Percentiles rank a stretch among this genome's conserved stretches.
phyloP scores from a whole-genome alignment of 2,329 filamentous ascomycete species.

The Ophiostoma tasmaniense region DNA sequence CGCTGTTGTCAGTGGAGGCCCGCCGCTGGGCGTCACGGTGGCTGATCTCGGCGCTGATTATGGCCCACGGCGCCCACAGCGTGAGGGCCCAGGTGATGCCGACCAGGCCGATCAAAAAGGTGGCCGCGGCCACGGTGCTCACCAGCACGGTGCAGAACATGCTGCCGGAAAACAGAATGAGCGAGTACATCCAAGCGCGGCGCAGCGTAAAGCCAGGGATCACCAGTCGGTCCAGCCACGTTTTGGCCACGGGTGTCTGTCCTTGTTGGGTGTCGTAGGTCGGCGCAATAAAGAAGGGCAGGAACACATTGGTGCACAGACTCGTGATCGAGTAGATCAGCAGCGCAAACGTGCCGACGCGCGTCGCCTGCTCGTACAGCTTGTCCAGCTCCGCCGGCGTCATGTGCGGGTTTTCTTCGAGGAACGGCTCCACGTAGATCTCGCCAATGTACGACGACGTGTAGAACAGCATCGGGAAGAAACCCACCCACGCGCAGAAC shows the following conservation, averaged over 20 bases:
- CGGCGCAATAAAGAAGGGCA: conserved; percentile 79
- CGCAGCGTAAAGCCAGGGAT: conserved; percentile 81
- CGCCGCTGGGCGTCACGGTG: conserved; percentile 57
- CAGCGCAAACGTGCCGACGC: conserved; percentile 80
- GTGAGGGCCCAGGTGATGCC: conserved; percentile 90
- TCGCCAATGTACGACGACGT: conserved; percentile 90
- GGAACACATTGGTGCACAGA: conserved; percentile 68
- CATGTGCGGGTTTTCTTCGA: conserved; percentile 70
- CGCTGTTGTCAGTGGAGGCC: conserved; percentile 22
- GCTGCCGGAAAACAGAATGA: conserved; percentile 71
- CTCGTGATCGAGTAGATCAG: conserved; percentile 83
- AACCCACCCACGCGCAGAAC: conserved; percentile 85
- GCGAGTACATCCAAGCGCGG: conserved; percentile 75
- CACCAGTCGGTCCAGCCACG: conserved; percentile 53
- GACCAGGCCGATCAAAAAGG: conserved; percentile 67
- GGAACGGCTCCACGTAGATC: conserved; percentile 78
- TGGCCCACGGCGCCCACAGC: conserved; percentile 89
- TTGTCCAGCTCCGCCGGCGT: conserved; percentile 64
- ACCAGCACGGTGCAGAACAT: conserved; percentile 83
- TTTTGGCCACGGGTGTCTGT: not conserved
- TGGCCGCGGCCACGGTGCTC: conserved; percentile 60
- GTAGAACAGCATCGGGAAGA: conserved; percentile 94
- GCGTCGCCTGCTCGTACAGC: conserved; percentile 76
- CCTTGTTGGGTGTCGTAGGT: conserved; percentile 52
- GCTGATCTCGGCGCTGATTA: conserved; percentile 88